Conservation (phyloP, 805 yeast species). For the Wickerhamiella dianesei region DNA sequence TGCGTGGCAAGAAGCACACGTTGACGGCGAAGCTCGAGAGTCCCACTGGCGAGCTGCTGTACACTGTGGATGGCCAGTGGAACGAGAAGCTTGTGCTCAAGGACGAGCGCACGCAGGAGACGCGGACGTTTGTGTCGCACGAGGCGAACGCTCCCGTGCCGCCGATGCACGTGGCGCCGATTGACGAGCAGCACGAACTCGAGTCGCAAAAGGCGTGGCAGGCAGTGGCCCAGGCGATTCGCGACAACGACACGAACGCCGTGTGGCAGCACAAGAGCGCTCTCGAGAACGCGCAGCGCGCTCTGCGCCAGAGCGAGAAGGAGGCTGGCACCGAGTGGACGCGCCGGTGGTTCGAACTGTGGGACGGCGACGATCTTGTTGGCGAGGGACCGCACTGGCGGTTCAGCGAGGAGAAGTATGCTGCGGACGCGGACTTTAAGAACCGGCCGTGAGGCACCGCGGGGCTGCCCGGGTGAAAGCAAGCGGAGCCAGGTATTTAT, state of each 20-base stretch:
- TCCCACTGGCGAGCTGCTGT: slow-evolving; percentile 43
- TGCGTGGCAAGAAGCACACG: slow-evolving; percentile 85
- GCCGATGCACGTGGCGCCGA: slow-evolving; percentile 60
- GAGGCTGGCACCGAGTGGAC: slow-evolving; percentile 57
- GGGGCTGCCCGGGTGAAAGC: no score
- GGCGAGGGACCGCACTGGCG: slow-evolving; percentile 15
- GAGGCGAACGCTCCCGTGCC: slow-evolving; percentile 29
- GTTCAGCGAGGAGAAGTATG: slow-evolving; percentile 19
- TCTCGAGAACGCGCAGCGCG: slow-evolving; percentile 79
- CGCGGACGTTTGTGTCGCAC: slow-evolving; percentile 23
- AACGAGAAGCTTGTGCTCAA: slow-evolving; percentile 37
- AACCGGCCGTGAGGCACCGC: slow-evolving; percentile 4
- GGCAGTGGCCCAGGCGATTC: slow-evolving; percentile 78
- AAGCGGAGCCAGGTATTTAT: neutral
- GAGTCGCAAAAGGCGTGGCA: slow-evolving; percentile 87
- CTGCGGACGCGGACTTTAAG: slow-evolving; percentile 18
- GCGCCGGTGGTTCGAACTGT: slow-evolving; percentile 60
- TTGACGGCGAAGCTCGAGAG: slow-evolving; percentile 68
- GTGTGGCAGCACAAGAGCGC: slow-evolving; percentile 63
- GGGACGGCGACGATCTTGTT: slow-evolving; percentile 11
- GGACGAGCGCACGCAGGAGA: slow-evolving; percentile 37
- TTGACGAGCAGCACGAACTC: slow-evolving; percentile 62
- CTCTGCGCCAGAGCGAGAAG: slow-evolving; percentile 56
- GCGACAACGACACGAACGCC: slow-evolving; percentile 55
- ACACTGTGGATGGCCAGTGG: slow-evolving; percentile 88